Conservation (phyloP, 441 rosid species). For the Eruca vesicaria region DNA sequence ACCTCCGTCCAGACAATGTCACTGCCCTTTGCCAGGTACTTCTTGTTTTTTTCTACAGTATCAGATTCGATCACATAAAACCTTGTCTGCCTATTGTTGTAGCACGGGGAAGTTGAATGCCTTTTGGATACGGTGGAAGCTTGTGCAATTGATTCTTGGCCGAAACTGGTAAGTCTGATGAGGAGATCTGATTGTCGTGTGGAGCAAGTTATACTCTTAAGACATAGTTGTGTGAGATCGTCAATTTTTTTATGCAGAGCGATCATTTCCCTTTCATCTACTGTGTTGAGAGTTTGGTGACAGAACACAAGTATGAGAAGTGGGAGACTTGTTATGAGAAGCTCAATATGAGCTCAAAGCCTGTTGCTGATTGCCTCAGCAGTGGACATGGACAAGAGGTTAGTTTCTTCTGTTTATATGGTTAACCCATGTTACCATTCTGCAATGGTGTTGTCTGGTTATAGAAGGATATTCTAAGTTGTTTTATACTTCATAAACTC, state of each 20-base stretch:
- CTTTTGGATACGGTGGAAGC: conserved; percentile 85
- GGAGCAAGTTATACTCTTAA: not conserved
- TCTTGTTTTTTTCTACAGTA: not conserved
- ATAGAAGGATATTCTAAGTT: not conserved
- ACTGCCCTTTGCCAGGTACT: conserved; percentile 79
- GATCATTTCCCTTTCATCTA: conserved; percentile 79
- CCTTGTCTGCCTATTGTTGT: conserved; percentile 29
- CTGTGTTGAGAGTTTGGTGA: conserved; percentile 69
- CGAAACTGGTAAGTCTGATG: conserved; percentile 52
- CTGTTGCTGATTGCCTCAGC: conserved; percentile 56
- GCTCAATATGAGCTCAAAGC: conserved; percentile 55
- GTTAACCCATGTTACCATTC: not conserved
- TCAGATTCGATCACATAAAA: not conserved
- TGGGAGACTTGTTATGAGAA: conserved; percentile 81
- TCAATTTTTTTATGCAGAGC: conserved; percentile 45
- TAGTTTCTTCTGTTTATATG: not conserved
- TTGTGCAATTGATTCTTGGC: conserved; percentile 80
- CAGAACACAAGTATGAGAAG: conserved; percentile 42
- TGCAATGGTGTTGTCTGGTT: not conserved
- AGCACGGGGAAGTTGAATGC: conserved; percentile 88
- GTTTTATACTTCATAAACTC: not conserved
- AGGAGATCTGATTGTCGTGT: conserved; percentile 9
- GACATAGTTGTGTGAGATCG: not conserved
- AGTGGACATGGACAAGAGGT: conserved; percentile 71
- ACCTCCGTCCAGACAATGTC: conserved; percentile 41